Base-by-base conservation (phyloP, 148 eudicot genomes). In the Camellia lanceoleosa region DNA sequence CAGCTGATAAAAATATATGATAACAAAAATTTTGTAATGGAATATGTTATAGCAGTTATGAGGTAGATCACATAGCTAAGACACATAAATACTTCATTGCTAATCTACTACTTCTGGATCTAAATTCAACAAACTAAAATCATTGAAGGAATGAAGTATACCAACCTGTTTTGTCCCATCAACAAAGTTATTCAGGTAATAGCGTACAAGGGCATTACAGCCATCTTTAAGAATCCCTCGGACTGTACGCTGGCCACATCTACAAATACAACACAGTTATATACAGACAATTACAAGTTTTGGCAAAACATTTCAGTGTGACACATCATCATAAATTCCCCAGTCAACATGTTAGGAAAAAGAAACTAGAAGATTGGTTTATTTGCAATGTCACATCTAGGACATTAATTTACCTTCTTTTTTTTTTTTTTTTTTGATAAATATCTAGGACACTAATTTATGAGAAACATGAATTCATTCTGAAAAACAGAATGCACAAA, bases 161-260 rank as follows among this genome's bases (percentile, higher is more conserved):
- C 79, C 11, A 68, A 96, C 99, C 99, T 96, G 99, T 83, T 91
- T 92, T 73, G 93, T 87, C 69, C 99, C 99, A 77, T 96, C 99
- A 79, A 85, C 68, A 78, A 93, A 96, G 85, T 96, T 96, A 80
- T 93, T 96, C 74, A 93, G 86, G 88, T 96, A 96, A 86, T 96
- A 96, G 80, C 99, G 95, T 74, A 82, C 81, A 38, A 96, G 95
- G 74, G 97, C 89, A 89, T 86, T 90, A 76, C 84, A 83, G 52
- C 97, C 94, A 82, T 96, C 99, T 11, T 96, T 89, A 54, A 96
- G 68, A 72, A 93, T 87, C 38, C 99, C 99, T 81, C 85, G 90
- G 68, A 83, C 73, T 46, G 99, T 93, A 74, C 98, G 90, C 85
- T 89, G 86, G 43, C 99, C 99, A 80, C 64, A 92, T 87, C 99